Base-by-base conservation (phyloP, 164 flowering plant genomes). In the Protea cynaroides region DNA sequence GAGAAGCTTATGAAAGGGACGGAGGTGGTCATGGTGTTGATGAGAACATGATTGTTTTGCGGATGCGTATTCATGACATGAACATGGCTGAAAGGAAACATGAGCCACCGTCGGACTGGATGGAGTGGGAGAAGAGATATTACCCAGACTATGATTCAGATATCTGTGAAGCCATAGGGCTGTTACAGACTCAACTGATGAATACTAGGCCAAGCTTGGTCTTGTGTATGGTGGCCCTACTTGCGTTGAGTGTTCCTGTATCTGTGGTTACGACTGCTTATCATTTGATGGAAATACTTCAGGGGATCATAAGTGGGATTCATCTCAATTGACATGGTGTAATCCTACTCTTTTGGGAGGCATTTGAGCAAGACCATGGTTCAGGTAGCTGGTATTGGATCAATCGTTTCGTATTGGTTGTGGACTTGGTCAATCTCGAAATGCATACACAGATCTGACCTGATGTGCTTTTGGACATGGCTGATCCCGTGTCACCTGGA, bases 111-210 rank as follows among this genome's bases (percentile, higher is more conserved):
- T 22, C 74, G 0, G 61, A 79, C 53, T 83, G 90, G 87, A 76
- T 75, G 81, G 78, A 78, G 0, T 86, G 87, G 87, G 90, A 86
- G 78, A 86, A 83, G 72, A 65, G 63, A 7, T 81, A 50, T 21
- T 79, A 72, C 47, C 37, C 73, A 0, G 59, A 34, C 13, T 80
- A 80, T 50, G 79, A 81, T 52, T 46, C 81, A 1, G 34, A 71
- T 8, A 67, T 86, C 2, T 84, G 83, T 58, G 67, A 76, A 21
- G 68, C 65, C 0, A 22, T 83, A 52, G 83, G 87, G 7, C 8
- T 71, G 18, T 54, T 84, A 73, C 87, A 86, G 63, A n/a, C 74
- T 4, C 67, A 66, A 60, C 47, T 86, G 75, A 86, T 82, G 87
- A 71, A 81, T 29, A 74, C 80, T 1, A 71, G 88, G 74, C 92